These are phyloP conservation scores for Aspergillus amoenus DNA, from an alignment of 2,329 filamentous ascomycete species.

Conservation along the genomic window DNA sequence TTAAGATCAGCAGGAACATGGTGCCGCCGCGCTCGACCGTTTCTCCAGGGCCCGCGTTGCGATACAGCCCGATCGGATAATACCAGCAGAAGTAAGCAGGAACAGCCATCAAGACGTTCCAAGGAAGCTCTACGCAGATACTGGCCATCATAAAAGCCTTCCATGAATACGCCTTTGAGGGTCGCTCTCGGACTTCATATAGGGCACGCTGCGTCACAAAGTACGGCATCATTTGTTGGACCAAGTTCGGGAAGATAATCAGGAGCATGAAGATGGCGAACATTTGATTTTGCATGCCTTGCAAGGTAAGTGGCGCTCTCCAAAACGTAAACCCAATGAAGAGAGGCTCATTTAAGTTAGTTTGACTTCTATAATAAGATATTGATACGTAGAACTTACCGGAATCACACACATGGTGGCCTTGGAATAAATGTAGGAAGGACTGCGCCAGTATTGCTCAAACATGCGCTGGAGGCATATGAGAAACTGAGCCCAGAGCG, in stretches of 20 bases:
- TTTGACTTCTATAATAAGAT: not conserved
- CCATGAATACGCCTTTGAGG: conserved; percentile 71
- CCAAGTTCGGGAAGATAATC: conserved; percentile 66
- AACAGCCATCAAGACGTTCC: conserved; percentile 55
- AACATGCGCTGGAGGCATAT: conserved; percentile 73
- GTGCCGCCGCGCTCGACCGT: conserved; percentile 57
- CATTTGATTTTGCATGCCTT: conserved; percentile 87
- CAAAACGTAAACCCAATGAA: conserved; percentile 85
- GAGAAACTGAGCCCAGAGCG: conserved; percentile 65
- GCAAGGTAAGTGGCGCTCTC: conserved; percentile 67
- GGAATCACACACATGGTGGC: conserved; percentile 62
- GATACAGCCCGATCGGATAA: conserved; percentile 56
- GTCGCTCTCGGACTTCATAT: conserved; percentile 58
- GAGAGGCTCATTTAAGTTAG: conserved; percentile 50
- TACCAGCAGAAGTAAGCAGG: conserved; percentile 65
- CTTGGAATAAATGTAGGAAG: conserved; percentile 85
- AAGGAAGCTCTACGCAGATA: conserved; percentile 68
- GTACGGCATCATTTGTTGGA: conserved; percentile 54
- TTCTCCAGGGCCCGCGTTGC: conserved; percentile 35
- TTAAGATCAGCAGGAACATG: conserved; percentile 62
- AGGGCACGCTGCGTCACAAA: conserved; percentile 56
- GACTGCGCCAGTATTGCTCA: conserved; percentile 87
- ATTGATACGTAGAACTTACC: conserved; percentile 61
- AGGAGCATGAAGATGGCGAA: conserved; percentile 82
- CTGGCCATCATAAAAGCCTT: conserved; percentile 67